Evolutionary conservation across 2,329 filamentous ascomycete species (phyloP).

Genomic region (Atkinsonella texensis): DNA sequence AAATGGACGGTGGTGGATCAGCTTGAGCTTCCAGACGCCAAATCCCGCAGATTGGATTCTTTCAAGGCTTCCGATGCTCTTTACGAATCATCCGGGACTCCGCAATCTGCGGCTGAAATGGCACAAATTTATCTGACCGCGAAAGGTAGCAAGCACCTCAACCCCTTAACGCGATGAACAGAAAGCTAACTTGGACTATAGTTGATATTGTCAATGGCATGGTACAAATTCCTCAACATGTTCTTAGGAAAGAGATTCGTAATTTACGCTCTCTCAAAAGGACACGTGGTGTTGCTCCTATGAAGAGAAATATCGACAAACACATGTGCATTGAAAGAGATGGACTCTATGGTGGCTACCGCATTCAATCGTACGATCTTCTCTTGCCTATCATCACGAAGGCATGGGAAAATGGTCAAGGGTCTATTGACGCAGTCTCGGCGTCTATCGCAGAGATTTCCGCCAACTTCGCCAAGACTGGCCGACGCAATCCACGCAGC

Average conservation of each 20-base stretch:
- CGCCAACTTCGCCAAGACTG: slow-evolving; percentile 8
- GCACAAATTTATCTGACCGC: slow-evolving; percentile 13
- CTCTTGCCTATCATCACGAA: slow-evolving; percentile 15
- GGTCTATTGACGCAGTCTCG: slow-evolving; percentile 13
- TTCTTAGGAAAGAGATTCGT: slow-evolving; percentile 4
- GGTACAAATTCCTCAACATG: background rate
- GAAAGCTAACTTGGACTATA: slow-evolving; percentile 6
- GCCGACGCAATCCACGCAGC: slow-evolving; percentile 1
- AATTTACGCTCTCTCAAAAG: slow-evolving; percentile 1
- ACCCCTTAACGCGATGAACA: background rate
- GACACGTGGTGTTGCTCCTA: slow-evolving; percentile 12
- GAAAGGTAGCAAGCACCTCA: slow-evolving; percentile 14
- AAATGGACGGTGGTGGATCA: slow-evolving; percentile 1
- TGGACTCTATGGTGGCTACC: slow-evolving; percentile 15
- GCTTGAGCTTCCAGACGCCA: slow-evolving; percentile 6
- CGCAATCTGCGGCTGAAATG: slow-evolving; percentile 6
- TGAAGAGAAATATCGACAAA: slow-evolving; percentile 17
- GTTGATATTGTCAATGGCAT: slow-evolving; percentile 15
- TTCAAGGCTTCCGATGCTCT: slow-evolving; percentile 2
- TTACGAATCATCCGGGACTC: background rate
- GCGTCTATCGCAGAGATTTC: slow-evolving; percentile 17
- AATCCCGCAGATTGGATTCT: background rate
- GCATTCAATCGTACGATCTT: slow-evolving; percentile 14
- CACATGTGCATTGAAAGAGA: slow-evolving; percentile 8
- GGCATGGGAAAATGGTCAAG: slow-evolving; percentile 11